These are phyloP conservation scores for Acrocalymma vagum DNA, from an alignment of 2,329 filamentous ascomycete genomes.

Conservation along the genomic window DNA sequence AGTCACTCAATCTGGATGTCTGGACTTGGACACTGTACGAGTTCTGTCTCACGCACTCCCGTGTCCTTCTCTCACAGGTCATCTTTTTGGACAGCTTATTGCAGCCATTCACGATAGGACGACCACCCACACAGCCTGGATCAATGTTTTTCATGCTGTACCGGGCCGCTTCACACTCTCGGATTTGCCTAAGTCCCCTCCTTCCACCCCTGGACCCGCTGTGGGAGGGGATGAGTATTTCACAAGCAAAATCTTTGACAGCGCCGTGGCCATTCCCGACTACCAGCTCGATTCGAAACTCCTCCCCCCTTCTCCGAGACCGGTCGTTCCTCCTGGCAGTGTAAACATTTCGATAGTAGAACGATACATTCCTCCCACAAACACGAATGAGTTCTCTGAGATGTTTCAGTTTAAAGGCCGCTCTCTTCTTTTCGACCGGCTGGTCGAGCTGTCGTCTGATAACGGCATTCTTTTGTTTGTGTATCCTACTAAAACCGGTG, in stretches of 20 bases:
- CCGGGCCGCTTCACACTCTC: conserved; percentile 68
- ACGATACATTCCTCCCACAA: conserved; percentile 71
- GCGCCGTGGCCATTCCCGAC: conserved; percentile 66
- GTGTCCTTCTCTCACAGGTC: conserved; percentile 59
- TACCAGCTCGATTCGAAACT: conserved; percentile 64
- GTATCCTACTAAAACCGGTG: conserved; percentile 68
- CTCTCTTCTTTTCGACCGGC: conserved; percentile 68
- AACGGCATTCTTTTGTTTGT: conserved; percentile 68
- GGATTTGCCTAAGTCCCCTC: conserved; percentile 70
- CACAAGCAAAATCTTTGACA: conserved; percentile 68
- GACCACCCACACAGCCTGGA: conserved; percentile 64
- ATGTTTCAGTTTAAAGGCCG: conserved; percentile 63
- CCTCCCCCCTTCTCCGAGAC: conserved; percentile 61
- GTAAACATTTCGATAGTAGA: conserved; percentile 70
- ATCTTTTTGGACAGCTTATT: conserved; percentile 65
- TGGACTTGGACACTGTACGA: conserved; percentile 56
- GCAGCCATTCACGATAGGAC: conserved; percentile 63
- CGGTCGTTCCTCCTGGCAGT: conserved; percentile 67
- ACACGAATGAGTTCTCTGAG: conserved; percentile 64
- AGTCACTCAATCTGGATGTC: conserved; percentile 43
- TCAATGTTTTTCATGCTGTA: conserved; percentile 71
- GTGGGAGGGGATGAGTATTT: conserved; percentile 68
- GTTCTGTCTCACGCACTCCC: conserved; percentile 69
- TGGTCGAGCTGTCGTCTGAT: conserved; percentile 66
- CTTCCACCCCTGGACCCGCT: conserved; percentile 63